phyloP scores from a whole-genome alignment of 371 early-diverging fungal species.

The Apophysomyces trapeziformis region DNA sequence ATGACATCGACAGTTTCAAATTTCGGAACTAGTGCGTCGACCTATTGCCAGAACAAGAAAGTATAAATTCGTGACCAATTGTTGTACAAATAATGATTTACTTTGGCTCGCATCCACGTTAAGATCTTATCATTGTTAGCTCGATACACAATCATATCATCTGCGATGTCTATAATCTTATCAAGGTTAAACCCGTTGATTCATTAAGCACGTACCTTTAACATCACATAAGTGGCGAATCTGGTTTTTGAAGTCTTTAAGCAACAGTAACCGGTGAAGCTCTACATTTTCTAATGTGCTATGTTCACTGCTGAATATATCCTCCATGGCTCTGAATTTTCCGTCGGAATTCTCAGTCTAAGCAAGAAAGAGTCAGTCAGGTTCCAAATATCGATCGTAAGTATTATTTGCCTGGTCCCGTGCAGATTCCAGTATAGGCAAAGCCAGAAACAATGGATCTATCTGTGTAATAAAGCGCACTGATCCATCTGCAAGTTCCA shows the following conservation, averaged over 20 bases:
- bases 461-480: conserved; percentile 28
- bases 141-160: conserved; percentile 22
- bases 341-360: background rate
- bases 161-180: conserved; percentile 19
- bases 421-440: conserved; percentile 25
- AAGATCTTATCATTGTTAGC: conserved; percentile 20
- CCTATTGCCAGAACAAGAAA: too few relatives aligned
- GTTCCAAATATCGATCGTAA: background rate
- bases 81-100: conserved; percentile 3
- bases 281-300: conserved; percentile 8
- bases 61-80: background rate
- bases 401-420: background rate
- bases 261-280: conserved; percentile 24
- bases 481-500: conserved; percentile 24
- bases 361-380: background rate
- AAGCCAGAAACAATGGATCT: conserved; percentile 32
- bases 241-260: conserved; percentile 21
- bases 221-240: conserved; percentile 30
- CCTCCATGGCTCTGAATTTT: conserved; percentile 25
- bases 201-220: conserved; percentile 18
- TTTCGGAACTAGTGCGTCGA: conserved; percentile 13
- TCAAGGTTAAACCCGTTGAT: background rate
- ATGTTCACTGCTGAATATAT: conserved; percentile 30
- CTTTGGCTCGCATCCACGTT: conserved; percentile 28
- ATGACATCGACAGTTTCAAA: background rate